A percentile compares a stretch with the other conserved stretches of the same genome.
Evolutionary conservation across 331 rosid genomes (phyloP).

Genomic region (Saraca asoca): DNA sequence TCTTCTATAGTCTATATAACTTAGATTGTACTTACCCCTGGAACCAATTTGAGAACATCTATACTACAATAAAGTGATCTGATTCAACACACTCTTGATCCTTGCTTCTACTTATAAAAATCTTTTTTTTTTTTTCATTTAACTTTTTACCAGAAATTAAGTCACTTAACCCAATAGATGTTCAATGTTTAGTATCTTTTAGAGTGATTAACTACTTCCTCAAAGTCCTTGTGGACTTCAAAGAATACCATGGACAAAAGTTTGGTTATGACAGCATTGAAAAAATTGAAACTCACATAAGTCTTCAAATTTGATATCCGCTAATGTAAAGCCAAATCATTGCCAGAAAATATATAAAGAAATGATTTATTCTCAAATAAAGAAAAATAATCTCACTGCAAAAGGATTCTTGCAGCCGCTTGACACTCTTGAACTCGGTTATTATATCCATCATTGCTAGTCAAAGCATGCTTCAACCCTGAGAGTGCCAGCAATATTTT

Average conservation of each 20-base stretch:
- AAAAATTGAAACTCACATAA: constrained; percentile 17
- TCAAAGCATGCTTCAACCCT: constrained; percentile 85
- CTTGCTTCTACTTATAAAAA: neutral
- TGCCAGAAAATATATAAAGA: neutral
- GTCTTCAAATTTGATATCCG: constrained; percentile 15
- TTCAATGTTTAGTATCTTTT: neutral
- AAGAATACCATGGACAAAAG: neutral
- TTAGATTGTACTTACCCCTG: neutral
- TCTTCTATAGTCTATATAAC: neutral
- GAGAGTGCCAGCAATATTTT: constrained; percentile 86
- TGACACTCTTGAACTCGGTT: constrained; percentile 83
- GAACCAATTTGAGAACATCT: neutral
- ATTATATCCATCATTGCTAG: constrained; percentile 81
- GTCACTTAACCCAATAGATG: neutral
- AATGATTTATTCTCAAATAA: neutral
- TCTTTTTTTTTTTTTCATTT: neutral
- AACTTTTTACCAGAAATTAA: neutral
- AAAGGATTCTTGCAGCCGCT: constrained; percentile 80
- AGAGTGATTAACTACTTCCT: neutral
- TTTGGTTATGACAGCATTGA: constrained; percentile 1
- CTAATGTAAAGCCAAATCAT: constrained; percentile 20
- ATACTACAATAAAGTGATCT: neutral
- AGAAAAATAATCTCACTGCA: constrained; percentile 50
- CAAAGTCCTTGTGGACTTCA: no score
- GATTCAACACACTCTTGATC: neutral